Conservation (phyloP, 495 filamentous ascomycete species). For the Bombardia bombarda region DNA sequence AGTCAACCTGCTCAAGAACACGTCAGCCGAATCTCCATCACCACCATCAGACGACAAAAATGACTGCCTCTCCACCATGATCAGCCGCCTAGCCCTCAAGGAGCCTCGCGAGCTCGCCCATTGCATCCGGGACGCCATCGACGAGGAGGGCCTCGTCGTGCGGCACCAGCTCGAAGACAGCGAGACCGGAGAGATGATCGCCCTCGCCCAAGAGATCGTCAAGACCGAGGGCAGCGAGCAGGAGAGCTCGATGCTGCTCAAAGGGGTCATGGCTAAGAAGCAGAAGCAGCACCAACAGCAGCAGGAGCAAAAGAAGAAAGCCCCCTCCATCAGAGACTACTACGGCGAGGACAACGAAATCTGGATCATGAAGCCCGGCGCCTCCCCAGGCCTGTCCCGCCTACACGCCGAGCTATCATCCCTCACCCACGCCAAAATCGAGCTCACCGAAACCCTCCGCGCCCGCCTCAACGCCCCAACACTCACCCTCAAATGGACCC, state of each 20-base stretch:
- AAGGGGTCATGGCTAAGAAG: constrained; percentile 22
- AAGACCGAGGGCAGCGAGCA: constrained; percentile 46
- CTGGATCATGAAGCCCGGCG: constrained; percentile 81
- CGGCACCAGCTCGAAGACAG: constrained; percentile 68
- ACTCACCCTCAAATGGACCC: constrained; percentile 74
- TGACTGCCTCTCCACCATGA: constrained; percentile 44
- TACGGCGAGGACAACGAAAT: constrained; percentile 52
- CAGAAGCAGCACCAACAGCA: constrained; percentile 14
- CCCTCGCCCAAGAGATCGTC: constrained; percentile 59
- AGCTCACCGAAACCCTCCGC: constrained; percentile 53
- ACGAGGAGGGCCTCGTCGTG: constrained; percentile 82
- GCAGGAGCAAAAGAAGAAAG: constrained; percentile 38
- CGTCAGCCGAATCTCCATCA: no score
- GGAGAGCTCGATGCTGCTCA: constrained; percentile 33
- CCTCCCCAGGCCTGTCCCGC: constrained; percentile 53
- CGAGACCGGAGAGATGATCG: constrained; percentile 58
- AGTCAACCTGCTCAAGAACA: constrained; percentile 30
- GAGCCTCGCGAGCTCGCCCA: constrained; percentile 60
- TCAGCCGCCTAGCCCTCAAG: constrained; percentile 56
- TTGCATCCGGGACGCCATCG: constrained; percentile 69
- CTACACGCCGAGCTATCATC: constrained; percentile 59
- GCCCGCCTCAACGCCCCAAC: constrained; percentile 39
- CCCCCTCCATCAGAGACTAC: constrained; percentile 30
- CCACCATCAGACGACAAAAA: neutral
- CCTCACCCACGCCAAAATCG: constrained; percentile 48